A percentile compares a stretch with the other conserved stretches of the same genome.
Evolutionary conservation across 306 rosid species (phyloP).

Genomic region (Ammopiptanthus mongolicus): DNA sequence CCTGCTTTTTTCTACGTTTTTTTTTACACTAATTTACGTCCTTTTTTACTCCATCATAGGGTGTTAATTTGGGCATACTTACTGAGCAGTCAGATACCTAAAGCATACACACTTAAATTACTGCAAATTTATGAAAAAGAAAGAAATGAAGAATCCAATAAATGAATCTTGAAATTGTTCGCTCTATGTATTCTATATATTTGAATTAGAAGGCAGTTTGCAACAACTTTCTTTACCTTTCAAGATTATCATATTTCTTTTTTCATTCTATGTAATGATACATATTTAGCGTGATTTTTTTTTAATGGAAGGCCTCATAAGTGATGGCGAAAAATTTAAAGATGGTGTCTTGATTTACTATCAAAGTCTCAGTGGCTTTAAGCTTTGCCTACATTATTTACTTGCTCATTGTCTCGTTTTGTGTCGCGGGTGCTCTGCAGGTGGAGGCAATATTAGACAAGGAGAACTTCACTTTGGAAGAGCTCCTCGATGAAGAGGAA

Average conservation of each 20-base stretch:
- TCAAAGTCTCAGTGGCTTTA: not conserved
- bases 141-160: not conserved
- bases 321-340: not conserved
- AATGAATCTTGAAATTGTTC: not conserved
- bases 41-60: not conserved
- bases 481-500: slow-evolving; percentile 95
- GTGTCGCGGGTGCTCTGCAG: slow-evolving; percentile 31
- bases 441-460: slow-evolving; percentile 84
- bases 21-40: not conserved
- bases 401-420: slow-evolving; percentile 4
- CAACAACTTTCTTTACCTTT: not conserved
- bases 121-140: not conserved
- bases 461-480: slow-evolving; percentile 83
- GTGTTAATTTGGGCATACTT: not conserved
- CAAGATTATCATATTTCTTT: not conserved
- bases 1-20: too few species aligned
- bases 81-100: not conserved
- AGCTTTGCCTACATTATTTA: not conserved
- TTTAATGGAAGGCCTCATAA: not conserved
- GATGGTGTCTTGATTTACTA: not conserved
- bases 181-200: not conserved
- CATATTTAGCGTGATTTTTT: not conserved
- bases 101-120: not conserved
- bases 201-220: slow-evolving; percentile 9
- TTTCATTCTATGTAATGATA: not conserved